phyloP scores from a whole-genome alignment of 1,284 basidiomycete species.

The Coniferiporia weirii region DNA sequence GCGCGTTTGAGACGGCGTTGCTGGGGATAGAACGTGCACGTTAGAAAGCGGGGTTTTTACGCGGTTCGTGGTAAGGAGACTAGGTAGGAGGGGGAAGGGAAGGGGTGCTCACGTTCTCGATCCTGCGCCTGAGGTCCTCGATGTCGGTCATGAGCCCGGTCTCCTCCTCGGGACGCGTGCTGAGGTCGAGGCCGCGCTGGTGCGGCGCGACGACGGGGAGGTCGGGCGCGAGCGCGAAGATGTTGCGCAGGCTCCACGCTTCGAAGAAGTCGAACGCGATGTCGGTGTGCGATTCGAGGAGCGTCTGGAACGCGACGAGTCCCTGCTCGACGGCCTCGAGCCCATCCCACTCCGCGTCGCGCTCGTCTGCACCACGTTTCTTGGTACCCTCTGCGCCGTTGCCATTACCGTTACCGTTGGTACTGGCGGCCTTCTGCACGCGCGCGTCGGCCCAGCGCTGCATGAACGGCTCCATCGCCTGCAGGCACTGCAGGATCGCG shows the following conservation, averaged over 20 bases:
- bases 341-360: slow-evolving; percentile 15
- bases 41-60: background rate
- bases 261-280: slow-evolving; percentile 79
- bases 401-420: background rate
- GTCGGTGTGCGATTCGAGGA: slow-evolving; percentile 73
- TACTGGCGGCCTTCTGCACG: background rate
- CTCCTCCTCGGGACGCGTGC: slow-evolving; percentile 45
- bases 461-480: slow-evolving; percentile 70
- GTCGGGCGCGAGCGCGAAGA: slow-evolving; percentile 62
- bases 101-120: slow-evolving; percentile 50
- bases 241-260: slow-evolving; percentile 72
- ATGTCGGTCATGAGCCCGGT: slow-evolving; percentile 57
- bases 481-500: slow-evolving; percentile 61
- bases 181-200: slow-evolving; percentile 53
- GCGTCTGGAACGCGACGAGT: slow-evolving; percentile 69
- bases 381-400: slow-evolving; percentile 8
- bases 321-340: slow-evolving; percentile 31
- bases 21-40: slow-evolving; percentile 31
- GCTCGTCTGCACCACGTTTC: slow-evolving; percentile 1
- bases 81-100: slow-evolving; percentile 3
- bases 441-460: slow-evolving; percentile 63
- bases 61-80: background rate
- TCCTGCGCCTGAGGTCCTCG: slow-evolving; percentile 47
- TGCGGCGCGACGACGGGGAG: slow-evolving; percentile 66
- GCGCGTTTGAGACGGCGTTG: slow-evolving; percentile 58